Conservation (phyloP, 129 eudicot genomes). For the Artemisia annua region DNA sequence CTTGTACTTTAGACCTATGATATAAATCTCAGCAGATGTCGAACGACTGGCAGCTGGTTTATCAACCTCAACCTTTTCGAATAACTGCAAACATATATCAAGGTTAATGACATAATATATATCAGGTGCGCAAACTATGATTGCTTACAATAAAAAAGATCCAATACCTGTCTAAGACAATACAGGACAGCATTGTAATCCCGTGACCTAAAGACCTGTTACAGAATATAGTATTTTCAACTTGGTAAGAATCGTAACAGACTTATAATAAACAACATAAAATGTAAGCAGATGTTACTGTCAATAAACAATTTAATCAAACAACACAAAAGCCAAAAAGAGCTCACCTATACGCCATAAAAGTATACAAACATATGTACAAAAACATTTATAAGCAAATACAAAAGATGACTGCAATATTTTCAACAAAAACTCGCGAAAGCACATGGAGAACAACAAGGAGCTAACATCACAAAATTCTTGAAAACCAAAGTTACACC, state of each 20-base stretch:
- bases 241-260: neutral
- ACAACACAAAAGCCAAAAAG: neutral
- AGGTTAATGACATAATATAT: slow-evolving; percentile 8
- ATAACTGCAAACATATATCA: slow-evolving; percentile 48
- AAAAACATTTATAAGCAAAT: neutral
- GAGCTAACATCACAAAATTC: neutral
- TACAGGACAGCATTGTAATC: slow-evolving; percentile 85
- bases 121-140: neutral
- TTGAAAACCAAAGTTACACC: neutral
- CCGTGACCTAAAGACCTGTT: slow-evolving; percentile 92
- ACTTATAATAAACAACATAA: neutral
- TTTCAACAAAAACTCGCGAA: neutral
- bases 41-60: slow-evolving; percentile 94
- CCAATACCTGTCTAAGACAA: slow-evolving; percentile 88
- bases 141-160: neutral
- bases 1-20: slow-evolving; percentile 71
- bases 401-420: neutral
- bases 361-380: too few relatives aligned
- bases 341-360: neutral
- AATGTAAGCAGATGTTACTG: neutral
- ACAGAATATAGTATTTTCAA: neutral
- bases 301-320: neutral
- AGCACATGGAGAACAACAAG: too few relatives aligned
- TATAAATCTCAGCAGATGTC: slow-evolving; percentile 83
- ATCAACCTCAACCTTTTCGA: slow-evolving; percentile 91